Base-by-base conservation (phyloP, 345 rosid genomes). In the Aethionema arabicum region DNA sequence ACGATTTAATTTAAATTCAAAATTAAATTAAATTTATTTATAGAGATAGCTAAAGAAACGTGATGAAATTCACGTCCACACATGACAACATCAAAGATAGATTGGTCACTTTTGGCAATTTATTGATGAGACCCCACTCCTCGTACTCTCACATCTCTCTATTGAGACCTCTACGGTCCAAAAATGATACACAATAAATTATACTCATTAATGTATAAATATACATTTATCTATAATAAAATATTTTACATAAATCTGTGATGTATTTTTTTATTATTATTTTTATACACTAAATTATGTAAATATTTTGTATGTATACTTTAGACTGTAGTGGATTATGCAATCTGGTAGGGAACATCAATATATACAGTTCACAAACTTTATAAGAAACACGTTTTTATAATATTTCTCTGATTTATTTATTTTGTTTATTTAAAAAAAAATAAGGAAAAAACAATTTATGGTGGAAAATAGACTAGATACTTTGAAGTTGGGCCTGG, bases 21-120 rank as follows among this genome's bases (percentile, higher is more conserved):
- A 51, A 35, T 52, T 40, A 21, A 37, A 0, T 51, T 54, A 12
- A 38, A 16, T 7, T 31, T 38, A 12, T 1, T 41, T 32, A 11
- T 4, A 43, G 15, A 31, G 31, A 16, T n/a, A 0, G 11, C 46
- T 53, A 53, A 16, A 37, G 1, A 30, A 67, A 69, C 74, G 74
- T 69, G 74, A 55, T 3, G 58, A 68, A 69, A 55, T 69, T 69
- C 38, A 3, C 68, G 40, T 69, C 74, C 68, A 69, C 63, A 55
- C 15, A 69, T 47, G 63, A 63, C 32, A 54, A 6, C 41, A 44
- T 62, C 73, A 61, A 21, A 21, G n/a, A 32, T 46, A 47, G 51
- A 69, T 61, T 38, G 50, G 63, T 37, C 38, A 39, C 62, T n/a
- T 69, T 21, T 46, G 55, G 51, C 32, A 54, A 51, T 69, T 55